Base-by-base conservation (phyloP, 495 filamentous ascomycete species). In the Friedmanniomyces endolithicus region DNA sequence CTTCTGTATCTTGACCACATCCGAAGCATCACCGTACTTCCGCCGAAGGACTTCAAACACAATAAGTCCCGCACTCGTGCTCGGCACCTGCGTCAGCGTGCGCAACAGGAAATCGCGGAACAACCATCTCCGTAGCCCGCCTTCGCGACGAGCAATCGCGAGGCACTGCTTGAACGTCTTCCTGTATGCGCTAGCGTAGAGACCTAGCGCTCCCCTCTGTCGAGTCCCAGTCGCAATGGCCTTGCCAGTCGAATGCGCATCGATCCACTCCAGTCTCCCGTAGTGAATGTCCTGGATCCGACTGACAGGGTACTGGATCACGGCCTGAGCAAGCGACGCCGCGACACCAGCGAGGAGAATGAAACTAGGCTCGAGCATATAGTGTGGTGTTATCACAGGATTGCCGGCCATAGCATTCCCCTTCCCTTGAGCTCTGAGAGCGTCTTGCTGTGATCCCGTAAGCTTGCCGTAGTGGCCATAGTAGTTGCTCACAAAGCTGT, bases 41-140 rank as follows among this genome's bases (percentile, higher is more conserved):
- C 89, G 76, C 58, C 89, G 74, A 20, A 94, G 81, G 33, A 95
- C 57, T 67, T 95, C 89, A 65, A 95, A 95, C 45, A 92, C 88
- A 57, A 95, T 84, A 52, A 95, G 66, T 0, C 88, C 89, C 1
- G 89, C 88, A 61, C 85, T 89, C 3, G 89, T 94, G 65, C 86
- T 89, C 16, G 89, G 89, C 35, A 94, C 83, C 69, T 92, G 87
- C 37, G 83, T 75, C 41, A 94, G 73, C 2, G 87, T 87, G 52
- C 76, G 83, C 69, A 75, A 75, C 64, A 83, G 72, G 65, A 94
- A 94, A 7, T 83, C 86, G 16, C 75, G 75, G 66, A 85, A 95
- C 17, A 94, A 64, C 85, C 87, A 94, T 24, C 68, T 70, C 24
- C 75, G 64, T 77, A 86, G 82, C 1, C 80, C 80, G 0, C 84